phyloP scores from a whole-genome alignment of 2,329 filamentous ascomycete genomes.

The Alternaria infectoria region DNA sequence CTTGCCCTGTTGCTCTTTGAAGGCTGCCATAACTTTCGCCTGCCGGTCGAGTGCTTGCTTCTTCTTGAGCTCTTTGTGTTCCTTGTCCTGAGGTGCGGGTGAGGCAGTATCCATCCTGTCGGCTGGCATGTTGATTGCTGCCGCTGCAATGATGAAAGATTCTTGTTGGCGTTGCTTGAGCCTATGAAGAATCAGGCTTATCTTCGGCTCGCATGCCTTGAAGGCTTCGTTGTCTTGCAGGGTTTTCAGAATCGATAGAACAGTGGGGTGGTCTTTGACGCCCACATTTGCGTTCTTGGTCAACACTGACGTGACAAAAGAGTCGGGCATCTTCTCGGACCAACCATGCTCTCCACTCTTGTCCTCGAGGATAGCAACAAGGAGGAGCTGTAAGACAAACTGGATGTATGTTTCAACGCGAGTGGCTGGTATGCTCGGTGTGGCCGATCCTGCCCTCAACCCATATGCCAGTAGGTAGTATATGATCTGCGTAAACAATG shows the following conservation, averaged over 20 bases:
- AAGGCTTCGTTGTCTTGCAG: slow-evolving; percentile 73
- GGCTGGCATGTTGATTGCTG: slow-evolving; percentile 65
- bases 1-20: slow-evolving; percentile 95
- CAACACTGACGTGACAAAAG: slow-evolving; percentile 76
- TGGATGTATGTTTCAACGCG: slow-evolving; percentile 91
- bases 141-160: slow-evolving; percentile 73
- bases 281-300: slow-evolving; percentile 62
- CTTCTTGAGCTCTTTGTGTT: slow-evolving; percentile 85
- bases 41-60: slow-evolving; percentile 87
- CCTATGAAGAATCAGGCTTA: slow-evolving; percentile 79
- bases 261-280: slow-evolving; percentile 49
- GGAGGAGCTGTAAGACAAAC: slow-evolving; percentile 83
- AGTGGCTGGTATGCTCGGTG: slow-evolving; percentile 77
- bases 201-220: slow-evolving; percentile 83
- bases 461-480: slow-evolving; percentile 88
- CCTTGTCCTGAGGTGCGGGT: slow-evolving; percentile 74
- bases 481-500: slow-evolving; percentile 87
- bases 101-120: slow-evolving; percentile 84
- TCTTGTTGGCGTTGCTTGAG: slow-evolving; percentile 82
- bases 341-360: slow-evolving; percentile 56
- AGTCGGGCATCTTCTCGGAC: slow-evolving; percentile 57
- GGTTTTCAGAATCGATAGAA: slow-evolving; percentile 60
- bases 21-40: slow-evolving; percentile 94
- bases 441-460: slow-evolving; percentile 70
- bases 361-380: slow-evolving; percentile 88